A percentile compares a stretch with the other conserved stretches of the same genome.
phyloP scores from a whole-genome alignment of 768 basidiomycete species.

The Pisolithus albus region DNA sequence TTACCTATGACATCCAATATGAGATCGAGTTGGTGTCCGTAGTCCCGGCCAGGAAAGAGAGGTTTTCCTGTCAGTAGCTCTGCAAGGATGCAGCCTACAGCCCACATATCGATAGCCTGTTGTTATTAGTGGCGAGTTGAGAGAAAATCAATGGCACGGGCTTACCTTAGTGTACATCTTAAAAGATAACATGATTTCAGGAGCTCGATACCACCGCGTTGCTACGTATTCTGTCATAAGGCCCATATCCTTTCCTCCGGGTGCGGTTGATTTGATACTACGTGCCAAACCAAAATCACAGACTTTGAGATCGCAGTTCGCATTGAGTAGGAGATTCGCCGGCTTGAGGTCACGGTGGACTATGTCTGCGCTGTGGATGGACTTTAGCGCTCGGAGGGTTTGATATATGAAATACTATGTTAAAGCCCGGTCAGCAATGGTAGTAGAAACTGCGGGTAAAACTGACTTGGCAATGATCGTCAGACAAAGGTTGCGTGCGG shows the following conservation, averaged over 20 bases:
- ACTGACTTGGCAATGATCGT: slow-evolving; percentile 77
- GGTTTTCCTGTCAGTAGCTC: slow-evolving; percentile 78
- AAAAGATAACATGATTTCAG: slow-evolving; percentile 93
- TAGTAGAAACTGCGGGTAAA: not conserved
- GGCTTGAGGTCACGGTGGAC: slow-evolving; percentile 78
- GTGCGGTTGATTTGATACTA: slow-evolving; percentile 46
- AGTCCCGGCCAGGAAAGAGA: slow-evolving; percentile 83
- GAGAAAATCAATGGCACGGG: slow-evolving; percentile 7
- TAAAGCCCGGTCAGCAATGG: slow-evolving; percentile 1
- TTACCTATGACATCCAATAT: slow-evolving; percentile 82
- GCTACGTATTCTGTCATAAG: slow-evolving; percentile 84
- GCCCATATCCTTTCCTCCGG: slow-evolving; percentile 55
- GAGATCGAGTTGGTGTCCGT: slow-evolving; percentile 81
- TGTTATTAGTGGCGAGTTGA: not conserved
- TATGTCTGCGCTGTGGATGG: slow-evolving; percentile 82
- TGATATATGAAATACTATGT: slow-evolving; percentile 75
- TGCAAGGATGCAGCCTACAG: slow-evolving; percentile 69
- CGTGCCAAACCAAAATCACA: slow-evolving; percentile 85
- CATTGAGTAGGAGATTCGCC: slow-evolving; percentile 81
- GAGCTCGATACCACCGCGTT: slow-evolving; percentile 89
- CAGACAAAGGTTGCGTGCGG: slow-evolving; percentile 81
- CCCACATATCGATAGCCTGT: slow-evolving; percentile 69
- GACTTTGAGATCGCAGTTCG: slow-evolving; percentile 84
- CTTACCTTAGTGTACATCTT: slow-evolving; percentile 75
- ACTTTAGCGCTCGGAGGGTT: slow-evolving; percentile 80